Base-by-base conservation (phyloP, 192 early-diverging fungal species). In the Endogone sp. region DNA sequence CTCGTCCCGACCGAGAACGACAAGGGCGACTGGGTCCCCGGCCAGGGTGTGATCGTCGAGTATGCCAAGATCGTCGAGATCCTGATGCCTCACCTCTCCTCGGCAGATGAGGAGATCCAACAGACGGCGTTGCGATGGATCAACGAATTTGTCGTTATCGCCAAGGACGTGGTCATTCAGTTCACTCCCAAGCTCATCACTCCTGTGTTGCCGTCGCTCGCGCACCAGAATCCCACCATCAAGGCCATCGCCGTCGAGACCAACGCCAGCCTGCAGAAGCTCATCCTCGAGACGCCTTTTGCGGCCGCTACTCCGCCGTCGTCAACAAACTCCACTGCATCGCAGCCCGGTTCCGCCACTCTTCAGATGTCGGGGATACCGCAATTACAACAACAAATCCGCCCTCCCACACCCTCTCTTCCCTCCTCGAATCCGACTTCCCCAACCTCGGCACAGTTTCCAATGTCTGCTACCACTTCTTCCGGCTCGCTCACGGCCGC, bases 91-190 rank as follows among this genome's bases (percentile, higher is more conserved):
- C 93, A 97, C 73, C 77, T 98, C 9, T 83, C 82, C 32, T 88
- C 88, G 10, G 69, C 69, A 25, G 90, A 92, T 54, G 88, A 95
- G 76, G 96, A 98, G 65, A 96, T 94, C 22, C 98, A 98, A 80
- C 89, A 85, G 60, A 95, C 91, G 1, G 94, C 96, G 2, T 75
- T 99, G 22, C 82, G 85, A 55, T 99, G 98, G 98, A 88, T 97
- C 60, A 88, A 91, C 70, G 91, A 92, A 72, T 95, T 99, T 67
- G 90, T 96, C 26, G 77, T 79, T 26, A 79, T 96, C 25, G 91
- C 94, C 23, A 88, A 91, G 55, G 86, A 92, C 20, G 86, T 92
- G 3, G 92, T 98, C 67, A 84, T 98, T 28, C 85, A 89, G 11
- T 93, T 88, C 64, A 90, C 93, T 28, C 93, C 96, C 11, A 72